Base-by-base conservation (phyloP, 1,139 yeast genomes). In the Debaryomyces robertsiae region DNA sequence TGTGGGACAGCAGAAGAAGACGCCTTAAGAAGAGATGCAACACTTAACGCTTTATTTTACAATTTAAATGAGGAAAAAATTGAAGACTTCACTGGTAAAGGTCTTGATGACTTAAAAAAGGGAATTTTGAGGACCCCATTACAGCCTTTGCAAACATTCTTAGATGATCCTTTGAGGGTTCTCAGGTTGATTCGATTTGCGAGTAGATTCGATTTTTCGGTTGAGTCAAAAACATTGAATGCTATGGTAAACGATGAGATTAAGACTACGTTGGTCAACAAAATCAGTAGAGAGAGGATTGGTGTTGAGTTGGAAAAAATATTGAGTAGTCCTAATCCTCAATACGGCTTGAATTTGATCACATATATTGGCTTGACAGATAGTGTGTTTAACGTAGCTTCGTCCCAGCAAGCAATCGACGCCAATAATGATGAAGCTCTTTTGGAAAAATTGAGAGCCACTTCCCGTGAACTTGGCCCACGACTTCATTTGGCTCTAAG, bases 1-100 rank as follows among this genome's bases (percentile, higher is more conserved):
- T 85, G 83, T 55, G 99, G 98, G 0, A 89, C 98, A 0, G 93
- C 98, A 0, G 77, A 79, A 46, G 88, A 93, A 55, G 99, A 93
- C 62, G 97, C 98, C 0, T 69, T 80, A 52, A 77, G 98, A 54
- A 73, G 99, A 55, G 99, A 93, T 65, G 98, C 98, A 2, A 93
- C 98, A 0, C 69, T 93, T 44, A 85, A 93, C 61, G 96, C 98
- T 0, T 67, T 93, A 27, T 93, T 93, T 57, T 93, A 85, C 64
- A 93, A 93, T 60, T 72, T 93, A 38, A 77, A 78, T 42, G 77
- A 81, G 13, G 69, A 69, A 16, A 53, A 73, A 44, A 82, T 93
- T 16, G 99, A 93, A 55, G 99, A 93, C 62, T 81, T 84, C 47
- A 93, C 98, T 0, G 79, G 77, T 0, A 57, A 59, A 16, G 99